Evolutionary conservation across 768 basidiomycete genomes (phyloP).

Genomic region (Panellus pusillus): DNA sequence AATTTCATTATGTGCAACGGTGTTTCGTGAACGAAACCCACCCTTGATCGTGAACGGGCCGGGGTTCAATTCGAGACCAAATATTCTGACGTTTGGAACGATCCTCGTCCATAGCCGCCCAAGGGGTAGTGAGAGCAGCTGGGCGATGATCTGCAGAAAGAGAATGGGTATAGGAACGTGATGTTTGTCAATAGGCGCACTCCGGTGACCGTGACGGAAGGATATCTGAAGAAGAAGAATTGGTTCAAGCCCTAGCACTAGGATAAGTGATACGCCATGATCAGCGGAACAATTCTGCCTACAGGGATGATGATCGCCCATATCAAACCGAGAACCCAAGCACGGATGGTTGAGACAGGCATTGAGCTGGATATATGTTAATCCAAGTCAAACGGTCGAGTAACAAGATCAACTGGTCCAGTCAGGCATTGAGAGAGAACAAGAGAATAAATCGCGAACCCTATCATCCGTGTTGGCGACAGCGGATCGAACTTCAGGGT

Average conservation of each 20-base stretch:
- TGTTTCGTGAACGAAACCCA: background rate
- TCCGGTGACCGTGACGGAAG: slow-evolving; percentile 45
- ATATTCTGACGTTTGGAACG: slow-evolving; percentile 55
- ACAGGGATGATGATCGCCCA: slow-evolving; percentile 47
- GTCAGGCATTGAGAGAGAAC: too few relatives aligned
- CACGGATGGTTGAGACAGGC: slow-evolving; percentile 48
- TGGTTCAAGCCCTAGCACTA: slow-evolving; percentile 43
- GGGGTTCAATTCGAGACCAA: slow-evolving; percentile 67
- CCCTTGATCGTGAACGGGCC: slow-evolving; percentile 71
- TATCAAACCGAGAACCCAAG: slow-evolving; percentile 55
- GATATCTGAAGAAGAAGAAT: slow-evolving; percentile 59
- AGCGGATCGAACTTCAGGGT: slow-evolving; percentile 55
- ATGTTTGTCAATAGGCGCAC: slow-evolving; percentile 21
- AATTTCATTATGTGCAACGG: background rate
- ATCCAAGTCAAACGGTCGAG: too few relatives aligned
- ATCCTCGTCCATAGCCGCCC: slow-evolving; percentile 56
- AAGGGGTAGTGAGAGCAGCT: slow-evolving; percentile 69
- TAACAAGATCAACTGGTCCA: too few relatives aligned
- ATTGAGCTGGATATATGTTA: slow-evolving; percentile 24
- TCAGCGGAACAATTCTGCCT: background rate
- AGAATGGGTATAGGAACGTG: slow-evolving; percentile 5
- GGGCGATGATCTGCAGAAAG: slow-evolving; percentile 54
- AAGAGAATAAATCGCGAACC: background rate
- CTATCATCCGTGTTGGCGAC: slow-evolving; percentile 59
- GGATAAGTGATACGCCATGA: background rate